Conservation (phyloP, 2,329 filamentous ascomycete species). For the Sporothrix brunneoviolacea region DNA sequence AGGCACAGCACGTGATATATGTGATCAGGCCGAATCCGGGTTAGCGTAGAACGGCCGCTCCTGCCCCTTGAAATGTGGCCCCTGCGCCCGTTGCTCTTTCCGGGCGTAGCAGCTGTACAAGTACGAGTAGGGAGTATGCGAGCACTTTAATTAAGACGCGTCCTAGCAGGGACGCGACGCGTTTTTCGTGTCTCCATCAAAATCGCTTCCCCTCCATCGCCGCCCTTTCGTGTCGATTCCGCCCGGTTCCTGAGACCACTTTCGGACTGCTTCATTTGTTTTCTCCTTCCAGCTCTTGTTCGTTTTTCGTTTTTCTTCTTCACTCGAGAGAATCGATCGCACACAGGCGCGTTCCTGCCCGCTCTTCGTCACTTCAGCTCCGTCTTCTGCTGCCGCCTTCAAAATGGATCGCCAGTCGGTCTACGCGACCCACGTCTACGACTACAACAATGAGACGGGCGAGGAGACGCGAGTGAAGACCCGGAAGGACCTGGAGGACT, state of each 20-base stretch:
- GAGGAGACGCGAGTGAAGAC: conserved; percentile 66
- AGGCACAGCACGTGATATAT: conserved; percentile 10
- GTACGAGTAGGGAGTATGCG: conserved; percentile 7
- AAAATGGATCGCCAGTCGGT: conserved; percentile 82
- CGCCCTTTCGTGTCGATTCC: not conserved
- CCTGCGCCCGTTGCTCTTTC: not conserved
- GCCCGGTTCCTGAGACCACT: not conserved
- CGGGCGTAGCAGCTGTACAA: no score
- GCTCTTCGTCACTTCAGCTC: not conserved
- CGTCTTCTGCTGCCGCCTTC: not conserved
- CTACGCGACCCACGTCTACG: conserved; percentile 77
- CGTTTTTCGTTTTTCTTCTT: not conserved
- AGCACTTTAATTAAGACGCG: conserved; percentile 21
- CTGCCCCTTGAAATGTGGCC: conserved; percentile 4
- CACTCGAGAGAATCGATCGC: not conserved
- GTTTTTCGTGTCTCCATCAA: conserved; percentile 12
- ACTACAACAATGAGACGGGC: conserved; percentile 56
- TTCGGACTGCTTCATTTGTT: not conserved
- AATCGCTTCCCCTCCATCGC: conserved; percentile 8
- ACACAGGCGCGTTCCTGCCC: not conserved
- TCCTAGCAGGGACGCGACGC: conserved; percentile 17
- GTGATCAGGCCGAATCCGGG: not conserved
- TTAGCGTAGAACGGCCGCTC: not conserved
- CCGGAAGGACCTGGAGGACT: conserved; percentile 76
- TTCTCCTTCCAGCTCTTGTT: not conserved